Evolutionary conservation across 345 rosid species (phyloP), one percentile per base, ranked within the genome.

Genomic region (Gossypium ekmanianum): DNA sequence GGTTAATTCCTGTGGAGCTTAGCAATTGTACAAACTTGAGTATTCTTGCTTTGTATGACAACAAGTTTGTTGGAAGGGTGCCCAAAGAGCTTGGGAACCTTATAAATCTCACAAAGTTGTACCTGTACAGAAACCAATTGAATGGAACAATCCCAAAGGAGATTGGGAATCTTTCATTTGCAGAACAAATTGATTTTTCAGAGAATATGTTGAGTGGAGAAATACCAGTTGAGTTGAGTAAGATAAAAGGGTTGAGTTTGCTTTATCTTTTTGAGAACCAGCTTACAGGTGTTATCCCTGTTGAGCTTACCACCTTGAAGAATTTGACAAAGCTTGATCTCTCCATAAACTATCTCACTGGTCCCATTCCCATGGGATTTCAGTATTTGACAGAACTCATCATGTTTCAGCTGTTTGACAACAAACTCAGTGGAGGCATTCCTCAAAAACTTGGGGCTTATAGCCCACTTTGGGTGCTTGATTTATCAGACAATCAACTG

Each of bases 211-310:
- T 94, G 84, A 85, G 78, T 0, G 98, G 98, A 44, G 87, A 82
- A 75, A 90, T 94, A 79, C 97, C 97, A 20, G 63, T 39, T 48
- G 98, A 91, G 83, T 85, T 94, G 9, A 74, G 89, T 65, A 84
- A 71, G 74, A 83, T 92, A 67, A 61, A 80, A 4, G 92, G 92
- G 65, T 76, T 94, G 82, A 65, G 68, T 26, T 83, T 94, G 87
- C 97, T 94, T 72, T 43, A 92, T 78, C 93, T 94, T 74, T 94
- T 94, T 67, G 91, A 94, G 83, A 94, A 94, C 81, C 71, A 81
- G 57, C 87, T 92, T 27, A 82, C 82, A 0, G 97, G 98, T 18
- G 79, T 54, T 47, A 94, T 94, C 68, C 97, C 97, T 14, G 83
- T 74, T 74, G 95, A 84, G 87, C 91, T 94, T 68, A 62, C 92